These are phyloP conservation scores for Camelina sativa DNA, from an alignment of 345 rosid genomes.

Conservation along the genomic window DNA sequence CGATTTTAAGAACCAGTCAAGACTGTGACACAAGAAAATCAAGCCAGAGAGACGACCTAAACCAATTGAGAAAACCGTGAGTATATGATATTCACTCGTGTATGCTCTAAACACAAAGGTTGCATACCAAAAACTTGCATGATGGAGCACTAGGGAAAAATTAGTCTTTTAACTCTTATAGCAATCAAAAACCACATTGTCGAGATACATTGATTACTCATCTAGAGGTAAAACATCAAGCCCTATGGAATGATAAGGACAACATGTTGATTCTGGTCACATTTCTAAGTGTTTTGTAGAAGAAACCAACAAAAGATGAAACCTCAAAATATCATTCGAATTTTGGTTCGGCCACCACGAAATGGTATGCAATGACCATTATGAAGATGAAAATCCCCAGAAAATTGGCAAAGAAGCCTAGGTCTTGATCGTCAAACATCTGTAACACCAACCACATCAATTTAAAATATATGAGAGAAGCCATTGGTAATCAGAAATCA, in stretches of 20 bases:
- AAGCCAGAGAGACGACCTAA: conserved; percentile 1
- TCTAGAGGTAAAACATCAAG: conserved; percentile 13
- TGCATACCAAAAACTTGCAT: neutral
- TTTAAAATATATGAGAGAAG: conserved; percentile 5
- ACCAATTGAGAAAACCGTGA: neutral
- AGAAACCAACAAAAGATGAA: conserved; percentile 28
- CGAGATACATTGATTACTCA: conserved; percentile 20
- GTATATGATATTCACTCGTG: neutral
- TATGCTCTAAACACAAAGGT: conserved; percentile 9
- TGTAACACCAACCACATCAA: conserved; percentile 42
- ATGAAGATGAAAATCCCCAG: conserved; percentile 75
- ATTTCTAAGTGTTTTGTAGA: neutral
- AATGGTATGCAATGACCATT: conserved; percentile 80
- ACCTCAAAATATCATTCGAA: conserved; percentile 56
- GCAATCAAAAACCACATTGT: conserved; percentile 16
- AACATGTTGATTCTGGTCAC: conserved; percentile 23
- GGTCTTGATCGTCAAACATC: conserved; percentile 79
- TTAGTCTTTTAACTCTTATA: conserved; percentile 9
- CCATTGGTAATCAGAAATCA: neutral
- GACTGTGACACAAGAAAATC: neutral
- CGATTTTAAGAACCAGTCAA: neutral
- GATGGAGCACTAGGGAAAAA: neutral
- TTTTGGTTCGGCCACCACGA: conserved; percentile 74
- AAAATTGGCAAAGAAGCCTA: conserved; percentile 74
- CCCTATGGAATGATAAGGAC: conserved; percentile 19